Base-by-base conservation (phyloP, 176 grass and related monocot species). In the Zea luxurians region DNA sequence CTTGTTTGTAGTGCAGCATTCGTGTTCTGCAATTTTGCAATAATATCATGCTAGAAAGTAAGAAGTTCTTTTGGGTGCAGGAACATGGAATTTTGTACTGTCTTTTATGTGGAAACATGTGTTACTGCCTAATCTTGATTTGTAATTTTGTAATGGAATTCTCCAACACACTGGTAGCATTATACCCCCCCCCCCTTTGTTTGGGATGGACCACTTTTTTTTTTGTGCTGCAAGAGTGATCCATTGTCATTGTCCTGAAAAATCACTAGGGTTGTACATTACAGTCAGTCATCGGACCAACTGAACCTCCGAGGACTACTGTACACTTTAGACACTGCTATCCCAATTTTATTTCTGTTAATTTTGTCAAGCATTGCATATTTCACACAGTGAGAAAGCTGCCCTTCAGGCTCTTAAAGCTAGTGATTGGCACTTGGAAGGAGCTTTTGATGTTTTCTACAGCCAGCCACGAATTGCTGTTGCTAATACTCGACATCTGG, bases 391-490 rank as follows among this genome's bases (percentile, higher is more conserved):
- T 70, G 96, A 99, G 88, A 99, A 96, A 80, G 75, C 91, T 72
- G 96, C 96, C 74, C 83, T 99, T 84, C 96, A 96, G 75, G 92
- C 92, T 37, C 59, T 99, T 38, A 99, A 99, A 90, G 92, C 82
- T 79, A 96, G 96, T 74, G 96, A 99, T 74, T 99, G 96, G 96
- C 96, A 99, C 71, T 74, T 99, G 58, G 96, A 99, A 83, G 96
- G 92, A 57, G 92, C 96, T 83, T 99, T 99, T 93, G 96, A 99
- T 79, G 86, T 84, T 41, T 99, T 99, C 78, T 96, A 99, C 77
- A 99, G 73, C 82, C 96, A 99, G 64, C 96, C 96, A 10, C 96
- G 96, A 47, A 82, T 96, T 84, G 91, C 88, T 73, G 75, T 81
- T 13, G 83, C 83, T 10, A 91, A 99, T 78, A 82, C 90, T 66